phyloP scores from a whole-genome alignment of 2,329 filamentous ascomycete genomes.

The Huntiella moniliformis region DNA sequence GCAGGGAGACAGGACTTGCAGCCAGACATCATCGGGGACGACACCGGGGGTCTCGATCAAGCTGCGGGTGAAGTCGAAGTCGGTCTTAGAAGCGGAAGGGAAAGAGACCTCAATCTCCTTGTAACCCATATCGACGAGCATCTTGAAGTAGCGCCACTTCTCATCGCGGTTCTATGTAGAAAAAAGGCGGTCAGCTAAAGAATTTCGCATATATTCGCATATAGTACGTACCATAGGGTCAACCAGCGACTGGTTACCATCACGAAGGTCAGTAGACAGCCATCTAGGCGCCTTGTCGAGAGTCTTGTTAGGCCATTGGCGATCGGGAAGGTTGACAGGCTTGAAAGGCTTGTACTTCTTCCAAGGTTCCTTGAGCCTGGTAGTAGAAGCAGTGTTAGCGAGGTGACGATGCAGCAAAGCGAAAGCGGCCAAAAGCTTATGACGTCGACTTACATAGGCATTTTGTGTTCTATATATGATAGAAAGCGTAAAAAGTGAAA shows the following conservation, averaged over 20 bases:
- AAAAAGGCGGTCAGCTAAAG: slow-evolving; percentile 7
- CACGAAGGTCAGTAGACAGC: slow-evolving; percentile 73
- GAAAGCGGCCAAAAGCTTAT: not conserved
- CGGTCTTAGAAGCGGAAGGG: slow-evolving; percentile 82
- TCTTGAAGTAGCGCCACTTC: slow-evolving; percentile 89
- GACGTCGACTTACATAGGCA: slow-evolving; percentile 10
- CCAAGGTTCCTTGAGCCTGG: slow-evolving; percentile 55
- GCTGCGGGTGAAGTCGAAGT: slow-evolving; percentile 77
- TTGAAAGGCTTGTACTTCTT: slow-evolving; percentile 58
- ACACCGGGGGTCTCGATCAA: slow-evolving; percentile 69
- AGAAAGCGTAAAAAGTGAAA: no score
- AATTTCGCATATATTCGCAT: not conserved
- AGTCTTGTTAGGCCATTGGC: slow-evolving; percentile 69
- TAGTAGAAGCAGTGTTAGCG: not conserved
- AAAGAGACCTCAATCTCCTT: slow-evolving; percentile 97
- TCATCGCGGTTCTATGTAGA: slow-evolving; percentile 61
- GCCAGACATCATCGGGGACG: slow-evolving; percentile 72
- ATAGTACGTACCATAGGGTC: slow-evolving; percentile 62
- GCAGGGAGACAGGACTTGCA: slow-evolving; percentile 86
- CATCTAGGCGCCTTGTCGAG: slow-evolving; percentile 76
- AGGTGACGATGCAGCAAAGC: not conserved
- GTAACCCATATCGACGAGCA: slow-evolving; percentile 81
- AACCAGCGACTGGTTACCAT: slow-evolving; percentile 84
- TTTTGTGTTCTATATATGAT: not conserved
- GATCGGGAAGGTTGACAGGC: slow-evolving; percentile 38